Evolutionary conservation across 176 grass and related monocot genomes (phyloP), one percentile per base, ranked within the genome.

Genomic region (Alopecurus myosuroides): DNA sequence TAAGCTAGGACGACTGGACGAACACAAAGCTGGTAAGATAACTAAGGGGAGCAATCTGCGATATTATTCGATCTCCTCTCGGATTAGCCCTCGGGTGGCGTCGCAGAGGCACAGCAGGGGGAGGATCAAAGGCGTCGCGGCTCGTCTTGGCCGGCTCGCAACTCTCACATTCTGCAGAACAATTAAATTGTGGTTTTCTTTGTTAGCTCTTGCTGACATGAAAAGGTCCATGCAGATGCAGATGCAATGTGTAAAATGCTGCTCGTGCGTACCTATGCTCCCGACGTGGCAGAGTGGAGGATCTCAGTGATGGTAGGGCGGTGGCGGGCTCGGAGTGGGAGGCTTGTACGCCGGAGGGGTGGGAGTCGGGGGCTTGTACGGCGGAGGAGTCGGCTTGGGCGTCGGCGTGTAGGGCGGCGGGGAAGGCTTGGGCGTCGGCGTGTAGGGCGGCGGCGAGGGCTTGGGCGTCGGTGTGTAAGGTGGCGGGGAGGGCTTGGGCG

Each of bases 251-350:
- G 20, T 25, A 2, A 0, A 45, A 4, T 46, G 23, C 7, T 36
- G 30, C 1, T 7, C 15, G 18, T 18, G 18, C 58, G 48, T 84
- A 91, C 89, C 74, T 80, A 12, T 68, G 80, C 57, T 74, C 31
- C 18, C n/a, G 74, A 11, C 25, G 9, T 49, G 37, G 31, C 18
- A 15, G 28, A 10, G 61, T 7, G 11, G 11, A 36, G 9, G 51
- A 14, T 33, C 30, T 80, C 26, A 84, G 49, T 82, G 36, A 48
- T 92, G 82, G 85, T 94, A 75, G 36, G 89, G 89, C 51, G 90
- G 92, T 57, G 92, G 92, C 1, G 83, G 83, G 34, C 35, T 85
- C 1, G 82, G 72, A 1, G 58, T 11, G 14, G 82, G 73, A 4
- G 82, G 41, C 70, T 73, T 77, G 60, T 85, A 77, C 1, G 60